Conservation (phyloP, 2,329 filamentous ascomycete genomes). For the Paraphoma chrysanthemicola region DNA sequence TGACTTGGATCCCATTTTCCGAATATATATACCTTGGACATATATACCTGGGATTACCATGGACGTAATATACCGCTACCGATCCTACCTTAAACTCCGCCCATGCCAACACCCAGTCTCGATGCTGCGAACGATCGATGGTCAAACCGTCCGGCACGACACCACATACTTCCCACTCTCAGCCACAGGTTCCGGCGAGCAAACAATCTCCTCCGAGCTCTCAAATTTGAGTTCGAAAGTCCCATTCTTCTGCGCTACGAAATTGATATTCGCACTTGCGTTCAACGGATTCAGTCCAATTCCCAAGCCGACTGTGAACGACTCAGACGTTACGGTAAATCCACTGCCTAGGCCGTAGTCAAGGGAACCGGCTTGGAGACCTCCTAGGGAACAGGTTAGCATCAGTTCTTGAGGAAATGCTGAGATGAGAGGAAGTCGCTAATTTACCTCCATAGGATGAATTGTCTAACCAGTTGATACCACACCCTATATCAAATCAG, state of each 20-base stretch:
- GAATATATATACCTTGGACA: no score
- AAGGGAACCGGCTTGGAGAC: conserved; percentile 14
- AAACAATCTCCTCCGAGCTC: neutral
- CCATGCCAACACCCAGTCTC: no score
- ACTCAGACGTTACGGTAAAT: conserved; percentile 10
- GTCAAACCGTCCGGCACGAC: neutral
- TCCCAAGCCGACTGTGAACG: conserved; percentile 5
- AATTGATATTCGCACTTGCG: conserved; percentile 9
- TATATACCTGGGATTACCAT: no score
- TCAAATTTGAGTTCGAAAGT: conserved; percentile 4
- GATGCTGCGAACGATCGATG: neutral
- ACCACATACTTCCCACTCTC: neutral
- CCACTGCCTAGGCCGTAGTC: conserved; percentile 14
- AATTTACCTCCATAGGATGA: conserved; percentile 7
- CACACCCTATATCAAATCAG: conserved; percentile 7
- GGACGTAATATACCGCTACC: no score
- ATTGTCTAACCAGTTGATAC: conserved; percentile 13
- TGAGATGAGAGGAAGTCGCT: no score
- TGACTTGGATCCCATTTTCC: no score
- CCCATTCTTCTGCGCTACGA: conserved; percentile 12
- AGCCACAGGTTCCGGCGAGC: neutral
- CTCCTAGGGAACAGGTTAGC: neutral
- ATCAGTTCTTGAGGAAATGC: no score
- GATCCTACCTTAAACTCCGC: no score
- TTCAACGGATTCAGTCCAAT: conserved; percentile 14